These are phyloP conservation scores for Actinomucor elegans DNA, from an alignment of 371 early-diverging fungal genomes.

Conservation along the genomic window DNA sequence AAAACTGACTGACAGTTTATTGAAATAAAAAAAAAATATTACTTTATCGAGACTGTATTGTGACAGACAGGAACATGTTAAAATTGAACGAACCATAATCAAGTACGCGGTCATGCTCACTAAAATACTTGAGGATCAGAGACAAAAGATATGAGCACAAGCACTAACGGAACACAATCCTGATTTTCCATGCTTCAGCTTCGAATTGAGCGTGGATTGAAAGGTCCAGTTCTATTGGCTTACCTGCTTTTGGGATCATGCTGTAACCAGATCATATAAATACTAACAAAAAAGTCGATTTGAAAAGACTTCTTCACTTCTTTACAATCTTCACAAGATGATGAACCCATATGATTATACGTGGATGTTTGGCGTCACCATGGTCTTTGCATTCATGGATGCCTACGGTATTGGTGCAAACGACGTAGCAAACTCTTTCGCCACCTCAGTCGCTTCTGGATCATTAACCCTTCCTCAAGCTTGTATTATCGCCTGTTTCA, in stretches of 20 bases:
- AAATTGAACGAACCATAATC: too few relatives aligned
- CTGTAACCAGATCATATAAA: conserved; percentile 1
- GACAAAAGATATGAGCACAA: neutral
- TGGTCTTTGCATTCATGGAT: conserved; percentile 65
- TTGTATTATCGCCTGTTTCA: conserved; percentile 75
- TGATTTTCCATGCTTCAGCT: too few relatives aligned
- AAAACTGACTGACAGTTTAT: too few relatives aligned
- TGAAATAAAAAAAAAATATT: too few relatives aligned
- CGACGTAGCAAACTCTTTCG: conserved; percentile 89
- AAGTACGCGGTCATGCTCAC: too few relatives aligned
- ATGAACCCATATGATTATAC: conserved; percentile 55
- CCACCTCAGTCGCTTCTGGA: conserved; percentile 85
- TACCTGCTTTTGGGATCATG: too few relatives aligned
- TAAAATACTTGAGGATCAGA: too few relatives aligned
- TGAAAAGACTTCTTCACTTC: neutral
- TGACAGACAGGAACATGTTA: too few relatives aligned
- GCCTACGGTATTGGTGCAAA: conserved; percentile 82
- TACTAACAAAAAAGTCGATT: neutral
- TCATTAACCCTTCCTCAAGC: conserved; percentile 79
- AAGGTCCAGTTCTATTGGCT: too few relatives aligned
- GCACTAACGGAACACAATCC: neutral
- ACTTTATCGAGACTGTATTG: too few relatives aligned
- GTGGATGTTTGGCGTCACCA: conserved; percentile 74
- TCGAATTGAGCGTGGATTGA: too few relatives aligned
- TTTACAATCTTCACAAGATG: neutral